Percentiles rank a stretch among this genome's conserved stretches.
Conservation (phyloP, 805 yeast genomes). For the Saccharomycopsis javanensis region DNA sequence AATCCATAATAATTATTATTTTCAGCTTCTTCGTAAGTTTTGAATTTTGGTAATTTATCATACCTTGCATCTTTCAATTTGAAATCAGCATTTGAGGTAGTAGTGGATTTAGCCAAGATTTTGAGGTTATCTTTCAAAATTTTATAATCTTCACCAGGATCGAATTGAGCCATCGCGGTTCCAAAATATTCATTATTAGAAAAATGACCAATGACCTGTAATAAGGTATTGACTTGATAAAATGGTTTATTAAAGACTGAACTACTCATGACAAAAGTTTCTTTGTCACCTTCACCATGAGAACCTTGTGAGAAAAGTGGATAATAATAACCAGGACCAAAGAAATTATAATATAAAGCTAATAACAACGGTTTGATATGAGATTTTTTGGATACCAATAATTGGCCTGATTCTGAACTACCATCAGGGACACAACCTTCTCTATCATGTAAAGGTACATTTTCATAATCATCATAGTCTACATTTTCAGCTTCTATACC, state of each 20-base stretch:
- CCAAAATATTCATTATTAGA: slow-evolving; percentile 26
- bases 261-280: slow-evolving; percentile 50
- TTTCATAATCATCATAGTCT: slow-evolving; percentile 7
- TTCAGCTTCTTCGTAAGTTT: slow-evolving; percentile 16
- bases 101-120: not conserved
- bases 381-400: slow-evolving; percentile 44
- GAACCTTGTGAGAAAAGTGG: slow-evolving; percentile 48
- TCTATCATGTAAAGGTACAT: slow-evolving; percentile 47
- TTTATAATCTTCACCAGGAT: slow-evolving; percentile 42
- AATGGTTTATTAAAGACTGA: slow-evolving; percentile 48
- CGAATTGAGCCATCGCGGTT: slow-evolving; percentile 49
- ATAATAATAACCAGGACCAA: slow-evolving; percentile 51
- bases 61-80: slow-evolving; percentile 11
- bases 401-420: slow-evolving; percentile 57
- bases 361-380: slow-evolving; percentile 47
- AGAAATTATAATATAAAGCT: slow-evolving; percentile 49
- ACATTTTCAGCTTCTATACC: slow-evolving; percentile 21
- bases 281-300: slow-evolving; percentile 50
- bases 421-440: slow-evolving; percentile 52
- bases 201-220: slow-evolving; percentile 47
- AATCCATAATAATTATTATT: slow-evolving; percentile 16
- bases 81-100: slow-evolving; percentile 6
- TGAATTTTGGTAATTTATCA: slow-evolving; percentile 6
- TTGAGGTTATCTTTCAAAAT: slow-evolving; percentile 24
- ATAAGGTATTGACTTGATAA: slow-evolving; percentile 49